Percentiles rank a stretch among this genome's conserved stretches.
These are phyloP conservation scores for Claviceps quebecensis DNA, from an alignment of 2,329 filamentous ascomycete genomes.

Conservation along the genomic window DNA sequence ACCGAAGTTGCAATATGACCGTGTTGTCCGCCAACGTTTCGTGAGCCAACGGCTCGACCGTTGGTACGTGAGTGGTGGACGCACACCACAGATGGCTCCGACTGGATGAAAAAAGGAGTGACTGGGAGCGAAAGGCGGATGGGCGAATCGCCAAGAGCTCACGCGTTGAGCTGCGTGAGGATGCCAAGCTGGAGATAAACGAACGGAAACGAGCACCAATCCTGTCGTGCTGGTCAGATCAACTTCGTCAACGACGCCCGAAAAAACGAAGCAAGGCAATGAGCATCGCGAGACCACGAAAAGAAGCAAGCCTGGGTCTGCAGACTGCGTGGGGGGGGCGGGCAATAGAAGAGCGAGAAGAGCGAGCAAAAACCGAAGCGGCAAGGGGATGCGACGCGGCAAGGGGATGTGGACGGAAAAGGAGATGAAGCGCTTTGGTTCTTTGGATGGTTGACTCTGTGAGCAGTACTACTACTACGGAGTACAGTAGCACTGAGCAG, in stretches of 20 bases:
- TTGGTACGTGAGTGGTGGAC: background rate
- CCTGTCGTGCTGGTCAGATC: background rate
- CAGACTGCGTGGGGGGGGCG: background rate
- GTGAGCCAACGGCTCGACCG: background rate
- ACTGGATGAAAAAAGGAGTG: conserved; percentile 2
- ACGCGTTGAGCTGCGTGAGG: background rate
- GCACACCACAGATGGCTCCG: background rate
- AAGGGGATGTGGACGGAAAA: background rate
- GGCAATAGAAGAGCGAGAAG: conserved; percentile 4
- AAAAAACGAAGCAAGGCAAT: conserved; percentile 3
- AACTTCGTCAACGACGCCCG: conserved; percentile 8
- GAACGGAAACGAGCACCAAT: conserved; percentile 4
- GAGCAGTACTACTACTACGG: too few relatives aligned
- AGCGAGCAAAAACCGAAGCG: background rate
- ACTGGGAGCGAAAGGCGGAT: background rate
- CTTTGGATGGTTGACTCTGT: background rate
- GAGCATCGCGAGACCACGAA: conserved; percentile 10
- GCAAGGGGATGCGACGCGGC: background rate
- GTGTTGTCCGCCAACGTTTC: background rate
- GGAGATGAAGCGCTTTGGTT: background rate
- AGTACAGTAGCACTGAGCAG: too few relatives aligned
- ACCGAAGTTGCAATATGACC: background rate
- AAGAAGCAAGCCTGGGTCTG: background rate
- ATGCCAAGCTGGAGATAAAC: background rate
- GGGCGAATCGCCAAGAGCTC: background rate